Evolutionary conservation across 345 rosid genomes (phyloP).

Genomic region (Eucalyptus polyanthemos): DNA sequence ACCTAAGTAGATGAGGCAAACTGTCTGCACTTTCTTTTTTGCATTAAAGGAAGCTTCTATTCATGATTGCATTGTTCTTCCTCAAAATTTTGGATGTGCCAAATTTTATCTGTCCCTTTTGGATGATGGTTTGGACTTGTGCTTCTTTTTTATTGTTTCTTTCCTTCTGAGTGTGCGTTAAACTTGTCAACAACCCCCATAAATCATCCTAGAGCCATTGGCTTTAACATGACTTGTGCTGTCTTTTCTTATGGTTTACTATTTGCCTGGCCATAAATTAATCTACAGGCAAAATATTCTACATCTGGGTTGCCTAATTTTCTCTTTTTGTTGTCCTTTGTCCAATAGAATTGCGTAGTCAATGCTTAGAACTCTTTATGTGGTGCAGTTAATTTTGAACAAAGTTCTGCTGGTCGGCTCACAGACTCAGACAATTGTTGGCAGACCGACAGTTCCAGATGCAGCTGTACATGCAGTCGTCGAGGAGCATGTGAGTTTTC

Average conservation of each 20-base stretch:
- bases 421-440: slow-evolving; percentile 56
- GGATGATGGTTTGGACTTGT: neutral
- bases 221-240: neutral
- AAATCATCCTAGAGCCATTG: neutral
- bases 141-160: neutral
- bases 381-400: slow-evolving; percentile 64
- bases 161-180: neutral
- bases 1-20: neutral
- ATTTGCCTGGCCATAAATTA: neutral
- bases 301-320: neutral
- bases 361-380: neutral
- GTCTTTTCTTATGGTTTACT: neutral
- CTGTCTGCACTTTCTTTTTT: neutral
- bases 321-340: neutral
- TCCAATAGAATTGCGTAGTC: neutral
- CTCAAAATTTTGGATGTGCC: neutral
- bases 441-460: slow-evolving; percentile 78
- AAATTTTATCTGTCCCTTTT: neutral
- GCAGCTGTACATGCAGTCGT: slow-evolving; percentile 90
- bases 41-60: neutral
- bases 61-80: neutral
- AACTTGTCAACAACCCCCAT: neutral
- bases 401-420: slow-evolving; percentile 90
- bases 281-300: neutral
- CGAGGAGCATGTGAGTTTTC: slow-evolving; percentile 87